Evolutionary conservation across 805 yeast genomes (phyloP).

Genomic region (Dipodascus albidus): DNA sequence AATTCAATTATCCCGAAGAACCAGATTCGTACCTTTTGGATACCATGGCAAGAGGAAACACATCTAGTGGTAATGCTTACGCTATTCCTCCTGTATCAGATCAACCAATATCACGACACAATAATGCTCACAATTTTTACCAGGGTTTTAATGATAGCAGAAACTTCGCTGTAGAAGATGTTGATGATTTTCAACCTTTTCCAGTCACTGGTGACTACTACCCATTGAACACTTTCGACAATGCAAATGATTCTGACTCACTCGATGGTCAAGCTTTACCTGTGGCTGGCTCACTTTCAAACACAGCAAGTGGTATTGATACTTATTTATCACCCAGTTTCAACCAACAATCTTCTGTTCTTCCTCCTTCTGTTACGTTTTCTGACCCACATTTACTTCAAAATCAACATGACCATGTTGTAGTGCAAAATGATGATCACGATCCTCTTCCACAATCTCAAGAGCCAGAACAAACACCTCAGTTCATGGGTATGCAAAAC

Average conservation of each 20-base stretch:
- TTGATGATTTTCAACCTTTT: conserved; percentile 22
- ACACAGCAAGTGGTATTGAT: not conserved
- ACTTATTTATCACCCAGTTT: not conserved
- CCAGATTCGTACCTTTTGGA: not conserved
- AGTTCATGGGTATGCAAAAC: not conserved
- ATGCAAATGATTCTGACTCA: conserved; percentile 11
- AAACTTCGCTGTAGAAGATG: conserved; percentile 11
- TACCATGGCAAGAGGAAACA: not conserved
- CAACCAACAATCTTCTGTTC: not conserved
- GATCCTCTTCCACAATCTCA: not conserved
- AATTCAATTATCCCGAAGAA: not conserved
- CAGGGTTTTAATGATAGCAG: not conserved
- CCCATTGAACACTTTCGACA: conserved; percentile 24
- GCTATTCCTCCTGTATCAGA: not conserved
- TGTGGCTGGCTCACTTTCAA: not conserved
- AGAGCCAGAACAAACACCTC: not conserved
- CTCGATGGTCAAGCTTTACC: conserved; percentile 3
- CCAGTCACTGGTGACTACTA: conserved; percentile 29
- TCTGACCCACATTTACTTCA: not conserved
- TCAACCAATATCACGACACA: not conserved
- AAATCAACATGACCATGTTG: not conserved
- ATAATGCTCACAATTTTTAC: not conserved
- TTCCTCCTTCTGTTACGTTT: not conserved
- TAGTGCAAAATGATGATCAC: not conserved
- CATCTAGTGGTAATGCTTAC: not conserved